Evolutionary conservation across 805 yeast genomes (phyloP).

Genomic region (Cephaloascus fragrans): DNA sequence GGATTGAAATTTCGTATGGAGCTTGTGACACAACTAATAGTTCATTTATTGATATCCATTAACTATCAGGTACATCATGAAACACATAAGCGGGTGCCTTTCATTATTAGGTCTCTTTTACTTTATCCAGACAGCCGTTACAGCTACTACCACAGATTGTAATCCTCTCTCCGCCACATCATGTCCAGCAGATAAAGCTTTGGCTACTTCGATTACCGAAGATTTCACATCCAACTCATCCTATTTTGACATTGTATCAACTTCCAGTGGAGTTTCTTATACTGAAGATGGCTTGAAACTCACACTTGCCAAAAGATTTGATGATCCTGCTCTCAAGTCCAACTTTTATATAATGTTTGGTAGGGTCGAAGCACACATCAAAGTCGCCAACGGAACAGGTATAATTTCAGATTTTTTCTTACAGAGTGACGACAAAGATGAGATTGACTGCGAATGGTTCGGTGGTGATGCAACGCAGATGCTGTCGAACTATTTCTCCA

Average conservation of each 20-base stretch:
- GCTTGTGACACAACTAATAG: too few species aligned
- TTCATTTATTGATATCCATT: too few species aligned
- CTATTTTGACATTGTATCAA: slow-evolving; percentile 29
- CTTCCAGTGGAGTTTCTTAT: slow-evolving; percentile 27
- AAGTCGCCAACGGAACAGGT: slow-evolving; percentile 73
- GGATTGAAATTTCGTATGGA: too few species aligned
- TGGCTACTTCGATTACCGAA: slow-evolving; percentile 43
- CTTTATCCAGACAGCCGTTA: too few species aligned
- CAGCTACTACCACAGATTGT: slow-evolving; percentile 9
- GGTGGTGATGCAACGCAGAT: slow-evolving; percentile 72
- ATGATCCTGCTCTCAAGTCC: slow-evolving; percentile 72
- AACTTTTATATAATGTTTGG: slow-evolving; percentile 87
- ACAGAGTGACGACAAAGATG: slow-evolving; percentile 80
- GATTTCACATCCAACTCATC: slow-evolving; percentile 40
- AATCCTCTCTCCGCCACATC: slow-evolving; percentile 14
- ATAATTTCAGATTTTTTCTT: slow-evolving; percentile 73
- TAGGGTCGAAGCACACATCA: slow-evolving; percentile 58
- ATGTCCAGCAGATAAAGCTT: slow-evolving; percentile 40
- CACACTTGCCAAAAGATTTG: slow-evolving; percentile 51
- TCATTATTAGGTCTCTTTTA: too few species aligned
- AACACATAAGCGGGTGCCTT: too few species aligned
- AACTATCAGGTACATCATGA: too few species aligned
- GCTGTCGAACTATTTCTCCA: slow-evolving; percentile 73
- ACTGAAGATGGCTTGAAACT: slow-evolving; percentile 51
- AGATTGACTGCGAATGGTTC: slow-evolving; percentile 80